Evolutionary conservation across 371 early-diverging fungal species (phyloP).

Genomic region (Mortierella sp.): DNA sequence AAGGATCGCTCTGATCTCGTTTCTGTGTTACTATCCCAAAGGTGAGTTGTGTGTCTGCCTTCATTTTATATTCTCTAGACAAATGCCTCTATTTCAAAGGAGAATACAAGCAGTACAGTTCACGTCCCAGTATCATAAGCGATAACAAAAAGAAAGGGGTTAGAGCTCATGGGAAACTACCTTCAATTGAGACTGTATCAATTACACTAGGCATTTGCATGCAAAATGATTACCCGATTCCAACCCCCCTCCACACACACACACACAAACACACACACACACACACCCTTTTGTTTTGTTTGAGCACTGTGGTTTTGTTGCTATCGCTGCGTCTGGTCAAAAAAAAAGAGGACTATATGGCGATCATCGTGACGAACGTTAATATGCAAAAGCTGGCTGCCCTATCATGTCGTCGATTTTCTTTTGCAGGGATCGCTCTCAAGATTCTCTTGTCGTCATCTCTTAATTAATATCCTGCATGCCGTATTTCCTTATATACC

Average conservation of each 20-base stretch:
- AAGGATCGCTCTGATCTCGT: neutral
- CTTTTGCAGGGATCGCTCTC: neutral
- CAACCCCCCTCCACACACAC: neutral
- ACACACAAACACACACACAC: too few relatives aligned
- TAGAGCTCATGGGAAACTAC: constrained; percentile 1
- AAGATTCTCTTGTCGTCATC: constrained; percentile 1
- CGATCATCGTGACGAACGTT: constrained; percentile 4
- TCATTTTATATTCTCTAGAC: neutral
- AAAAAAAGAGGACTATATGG: neutral
- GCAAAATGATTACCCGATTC: neutral
- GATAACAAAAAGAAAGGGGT: neutral
- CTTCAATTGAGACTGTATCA: neutral
- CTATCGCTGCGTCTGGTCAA: neutral
- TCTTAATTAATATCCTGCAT: neutral
- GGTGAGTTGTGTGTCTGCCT: constrained; percentile 9
- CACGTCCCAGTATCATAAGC: neutral
- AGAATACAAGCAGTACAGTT: neutral
- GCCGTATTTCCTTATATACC: neutral
- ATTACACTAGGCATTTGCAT: neutral
- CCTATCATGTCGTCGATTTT: neutral
- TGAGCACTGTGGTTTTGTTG: neutral
- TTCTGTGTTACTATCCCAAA: constrained; percentile 7
- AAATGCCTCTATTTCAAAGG: neutral
- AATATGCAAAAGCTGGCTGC: neutral
- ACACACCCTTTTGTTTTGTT: neutral